Base-by-base conservation (phyloP, 371 early-diverging fungal genomes). In the Mucor indicus region DNA sequence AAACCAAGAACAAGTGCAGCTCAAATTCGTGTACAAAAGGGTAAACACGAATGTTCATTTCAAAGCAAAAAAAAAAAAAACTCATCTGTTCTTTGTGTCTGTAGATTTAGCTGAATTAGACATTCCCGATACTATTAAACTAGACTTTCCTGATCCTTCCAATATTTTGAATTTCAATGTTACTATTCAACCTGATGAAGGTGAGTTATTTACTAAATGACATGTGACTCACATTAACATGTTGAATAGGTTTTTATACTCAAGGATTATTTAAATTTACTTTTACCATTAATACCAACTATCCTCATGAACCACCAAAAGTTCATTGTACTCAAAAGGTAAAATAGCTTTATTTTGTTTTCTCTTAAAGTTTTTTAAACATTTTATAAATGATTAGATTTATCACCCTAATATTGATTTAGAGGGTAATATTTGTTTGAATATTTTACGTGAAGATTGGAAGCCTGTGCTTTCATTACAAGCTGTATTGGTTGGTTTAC, bases 381-480 rank as follows among this genome's bases (percentile, higher is more conserved):
- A n/a, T n/a, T n/a, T n/a, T n/a, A n/a, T n/a, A n/a, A n/a, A 19
- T 57, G 24, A 20, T 31, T 57, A 88, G 81, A 94, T 96, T 46
- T 96, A 93, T 69, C 99, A 99, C 72, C 99, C 99, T 30, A 99
- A 99, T 71, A 99, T 99, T 55, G 96, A 98, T 63, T 77, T 93
- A 11, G 93, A 95, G 36, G 99, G 98, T 35, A 92, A 96, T 53
- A 92, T 99, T 31, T 99, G 99, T 62, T 71, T 99, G 38, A 99
- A 99, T 70, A 97, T 99, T 52, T 79, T 99, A 53, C 91, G 99
- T 48, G 97, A 96, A 62, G 97, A 99, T 66, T 99, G 99, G 99
- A 98, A 95, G 48, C 99, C 99, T 4, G 99, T 99, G 10, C 78
- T 99, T 24, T 96, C 93, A 53, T 79, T 99, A 50, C 91, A 95